A percentile compares a stretch with the other conserved stretches of the same genome.
phyloP scores from a whole-genome alignment of 2,329 filamentous ascomycete species.

The Lecanosticta acicola region DNA sequence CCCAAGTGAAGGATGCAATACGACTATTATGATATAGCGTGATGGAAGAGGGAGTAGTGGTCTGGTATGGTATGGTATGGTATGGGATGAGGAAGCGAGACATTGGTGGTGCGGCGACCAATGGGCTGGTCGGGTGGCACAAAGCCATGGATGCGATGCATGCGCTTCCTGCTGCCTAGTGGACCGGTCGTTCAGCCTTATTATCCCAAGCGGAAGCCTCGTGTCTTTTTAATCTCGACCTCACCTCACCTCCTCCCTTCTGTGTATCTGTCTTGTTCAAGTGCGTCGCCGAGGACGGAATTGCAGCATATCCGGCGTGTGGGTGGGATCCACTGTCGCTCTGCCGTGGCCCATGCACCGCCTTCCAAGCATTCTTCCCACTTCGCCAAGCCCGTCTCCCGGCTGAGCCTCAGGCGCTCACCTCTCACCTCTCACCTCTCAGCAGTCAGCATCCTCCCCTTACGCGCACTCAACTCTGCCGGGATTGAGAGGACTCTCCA shows the following conservation, averaged over 20 bases:
- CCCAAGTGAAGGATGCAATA: too few species aligned
- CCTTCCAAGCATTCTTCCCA: neutral
- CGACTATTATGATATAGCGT: too few species aligned
- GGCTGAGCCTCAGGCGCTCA: neutral
- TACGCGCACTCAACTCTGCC: neutral
- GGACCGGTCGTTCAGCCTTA: neutral
- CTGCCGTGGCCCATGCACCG: neutral
- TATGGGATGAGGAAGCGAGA: too few species aligned
- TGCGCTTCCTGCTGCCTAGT: too few species aligned
- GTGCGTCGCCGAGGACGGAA: neutral
- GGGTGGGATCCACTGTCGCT: neutral
- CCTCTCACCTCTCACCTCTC: neutral
- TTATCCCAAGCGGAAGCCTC: neutral
- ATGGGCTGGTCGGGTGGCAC: too few species aligned
- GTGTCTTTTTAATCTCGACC: neutral
- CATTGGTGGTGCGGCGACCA: too few species aligned
- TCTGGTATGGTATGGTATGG: too few species aligned
- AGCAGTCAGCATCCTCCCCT: neutral
- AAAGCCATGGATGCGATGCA: too few species aligned
- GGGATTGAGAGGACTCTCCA: neutral
- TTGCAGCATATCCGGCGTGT: neutral
- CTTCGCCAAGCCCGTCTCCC: neutral
- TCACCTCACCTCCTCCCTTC: neutral
- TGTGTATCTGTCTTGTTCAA: neutral
- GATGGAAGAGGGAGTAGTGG: too few species aligned